A percentile compares a stretch with the other conserved stretches of the same genome.
Conservation (phyloP, 73 alveolate species). For the Effrenium voratum region DNA sequence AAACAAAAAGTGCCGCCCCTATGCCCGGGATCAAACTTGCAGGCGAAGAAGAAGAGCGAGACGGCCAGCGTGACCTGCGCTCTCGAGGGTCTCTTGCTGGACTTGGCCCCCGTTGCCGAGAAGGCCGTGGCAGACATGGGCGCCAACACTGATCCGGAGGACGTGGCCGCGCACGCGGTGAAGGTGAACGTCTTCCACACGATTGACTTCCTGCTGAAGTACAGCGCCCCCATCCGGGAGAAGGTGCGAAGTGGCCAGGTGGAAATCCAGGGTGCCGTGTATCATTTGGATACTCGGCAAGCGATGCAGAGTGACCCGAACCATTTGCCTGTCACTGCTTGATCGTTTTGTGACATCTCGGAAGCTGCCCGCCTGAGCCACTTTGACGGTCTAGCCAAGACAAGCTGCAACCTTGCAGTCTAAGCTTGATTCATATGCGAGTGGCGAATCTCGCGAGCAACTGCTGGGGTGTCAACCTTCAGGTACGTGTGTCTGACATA, state of each 20-base stretch:
- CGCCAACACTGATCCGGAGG: neutral
- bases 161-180: conserved; percentile 43
- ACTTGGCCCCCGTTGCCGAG: conserved; percentile 55
- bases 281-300: neutral
- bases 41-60: neutral
- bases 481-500: too few species aligned
- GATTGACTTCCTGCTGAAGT: conserved; percentile 26
- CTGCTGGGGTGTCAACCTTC: too few species aligned
- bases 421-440: too few species aligned
- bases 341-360: too few species aligned
- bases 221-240: conserved; percentile 30
- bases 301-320: too few species aligned
- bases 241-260: conserved; percentile 30
- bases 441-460: too few species aligned
- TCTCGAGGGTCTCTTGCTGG: conserved; percentile 35
- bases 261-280: conserved; percentile 33
- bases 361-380: too few species aligned
- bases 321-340: too few species aligned
- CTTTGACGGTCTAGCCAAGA: too few species aligned
- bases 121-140: conserved; percentile 42
- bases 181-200: conserved; percentile 61
- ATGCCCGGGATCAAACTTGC: too few species aligned
- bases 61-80: neutral
- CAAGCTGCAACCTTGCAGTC: too few species aligned
- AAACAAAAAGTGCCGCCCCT: too few species aligned